Conservation (phyloP, 2,329 filamentous ascomycete genomes). For the Scolecobasidium constrictum region DNA sequence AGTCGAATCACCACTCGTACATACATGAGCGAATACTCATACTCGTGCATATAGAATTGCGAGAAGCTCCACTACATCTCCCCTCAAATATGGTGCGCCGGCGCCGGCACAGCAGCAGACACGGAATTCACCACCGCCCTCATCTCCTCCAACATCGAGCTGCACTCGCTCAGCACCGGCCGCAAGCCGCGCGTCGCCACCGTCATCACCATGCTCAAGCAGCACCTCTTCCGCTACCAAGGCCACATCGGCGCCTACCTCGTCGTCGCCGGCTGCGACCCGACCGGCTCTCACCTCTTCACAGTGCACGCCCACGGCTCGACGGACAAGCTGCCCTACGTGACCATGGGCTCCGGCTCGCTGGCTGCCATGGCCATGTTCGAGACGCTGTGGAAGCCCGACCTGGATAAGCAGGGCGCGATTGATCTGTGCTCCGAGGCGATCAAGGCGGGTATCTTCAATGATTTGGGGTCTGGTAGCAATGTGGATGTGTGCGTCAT, state of each 20-base stretch:
- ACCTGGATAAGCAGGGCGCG: slow-evolving; percentile 68
- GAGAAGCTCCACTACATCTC: slow-evolving; percentile 99
- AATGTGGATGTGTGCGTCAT: slow-evolving; percentile 97
- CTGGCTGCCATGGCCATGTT: slow-evolving; percentile 97
- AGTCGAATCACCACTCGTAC: slow-evolving; percentile 7
- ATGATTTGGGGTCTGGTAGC: slow-evolving; percentile 91
- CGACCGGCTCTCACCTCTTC: slow-evolving; percentile 89
- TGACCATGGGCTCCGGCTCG: slow-evolving; percentile 96
- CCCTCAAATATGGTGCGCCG: slow-evolving; percentile 98
- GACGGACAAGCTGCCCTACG: slow-evolving; percentile 97
- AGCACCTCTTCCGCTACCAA: slow-evolving; percentile 97
- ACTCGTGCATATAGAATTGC: slow-evolving; percentile 57
- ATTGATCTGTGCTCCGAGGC: slow-evolving; percentile 73
- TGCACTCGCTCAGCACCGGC: slow-evolving; percentile 91
- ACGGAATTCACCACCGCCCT: slow-evolving; percentile 98
- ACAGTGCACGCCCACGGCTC: slow-evolving; percentile 97
- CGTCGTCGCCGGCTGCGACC: slow-evolving; percentile 91
- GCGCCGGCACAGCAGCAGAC: slow-evolving; percentile 93
- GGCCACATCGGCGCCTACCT: slow-evolving; percentile 97
- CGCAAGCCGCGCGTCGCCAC: slow-evolving; percentile 96
- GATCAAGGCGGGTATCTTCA: slow-evolving; percentile 95
- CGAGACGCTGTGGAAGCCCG: slow-evolving; percentile 85
- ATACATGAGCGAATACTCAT: background rate
- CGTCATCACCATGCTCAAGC: slow-evolving; percentile 99
- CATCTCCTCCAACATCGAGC: slow-evolving; percentile 96